These are phyloP conservation scores for Niebla homalea DNA, from an alignment of 495 filamentous ascomycete species.

Conservation along the genomic window DNA sequence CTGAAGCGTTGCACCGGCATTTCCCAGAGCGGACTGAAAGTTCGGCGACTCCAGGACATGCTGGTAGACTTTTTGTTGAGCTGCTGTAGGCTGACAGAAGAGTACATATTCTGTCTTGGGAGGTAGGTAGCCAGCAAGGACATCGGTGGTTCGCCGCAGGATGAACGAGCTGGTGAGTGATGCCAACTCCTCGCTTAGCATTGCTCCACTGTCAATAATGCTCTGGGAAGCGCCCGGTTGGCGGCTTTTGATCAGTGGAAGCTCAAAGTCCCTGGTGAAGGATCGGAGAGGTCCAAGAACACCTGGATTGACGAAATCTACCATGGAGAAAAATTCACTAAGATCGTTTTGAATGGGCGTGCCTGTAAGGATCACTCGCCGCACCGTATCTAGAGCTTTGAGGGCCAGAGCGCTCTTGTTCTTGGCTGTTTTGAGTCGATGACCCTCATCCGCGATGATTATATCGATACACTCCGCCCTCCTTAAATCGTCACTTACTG, in stretches of 20 bases:
- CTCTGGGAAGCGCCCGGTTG: conserved; percentile 55
- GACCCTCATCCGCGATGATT: conserved; percentile 71
- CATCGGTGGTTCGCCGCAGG: conserved; percentile 62
- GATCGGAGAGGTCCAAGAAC: conserved; percentile 52
- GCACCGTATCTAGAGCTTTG: conserved; percentile 52
- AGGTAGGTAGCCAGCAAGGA: conserved; percentile 58
- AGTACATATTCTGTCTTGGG: conserved; percentile 70
- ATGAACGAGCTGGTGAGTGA: conserved; percentile 60
- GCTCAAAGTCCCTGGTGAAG: conserved; percentile 63
- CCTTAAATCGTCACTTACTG: conserved; percentile 52
- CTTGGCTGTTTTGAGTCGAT: conserved; percentile 67
- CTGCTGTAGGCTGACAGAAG: conserved; percentile 56
- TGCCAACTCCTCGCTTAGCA: conserved; percentile 53
- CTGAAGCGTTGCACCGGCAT: conserved; percentile 53
- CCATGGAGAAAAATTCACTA: conserved; percentile 64
- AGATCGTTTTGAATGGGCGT: conserved; percentile 75
- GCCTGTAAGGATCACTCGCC: conserved; percentile 59
- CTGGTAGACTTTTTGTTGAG: conserved; percentile 58
- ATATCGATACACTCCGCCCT: conserved; percentile 57
- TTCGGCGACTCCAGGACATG: conserved; percentile 55
- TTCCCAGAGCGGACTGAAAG: conserved; percentile 53
- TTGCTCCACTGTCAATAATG: conserved; percentile 64
- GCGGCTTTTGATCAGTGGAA: conserved; percentile 55
- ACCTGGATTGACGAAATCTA: conserved; percentile 70
- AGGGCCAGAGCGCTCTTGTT: conserved; percentile 73